Evolutionary conservation across 2,329 filamentous ascomycete species (phyloP).

Genomic region (Penicillium sp.): DNA sequence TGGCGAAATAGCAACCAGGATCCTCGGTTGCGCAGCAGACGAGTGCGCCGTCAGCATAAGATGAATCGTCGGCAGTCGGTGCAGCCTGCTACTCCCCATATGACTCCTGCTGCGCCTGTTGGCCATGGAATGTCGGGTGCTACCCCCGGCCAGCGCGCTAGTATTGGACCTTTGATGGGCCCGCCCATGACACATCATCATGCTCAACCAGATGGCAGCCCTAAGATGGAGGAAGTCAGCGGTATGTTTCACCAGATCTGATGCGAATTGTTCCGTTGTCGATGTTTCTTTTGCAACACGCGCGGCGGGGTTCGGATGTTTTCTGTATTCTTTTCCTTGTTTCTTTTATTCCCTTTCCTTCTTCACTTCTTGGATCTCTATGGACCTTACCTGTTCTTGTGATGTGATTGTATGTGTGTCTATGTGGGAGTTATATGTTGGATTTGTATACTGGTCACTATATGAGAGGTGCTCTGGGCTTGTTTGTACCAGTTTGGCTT

Average conservation of each 20-base stretch:
- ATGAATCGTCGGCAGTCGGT: conserved; percentile 82
- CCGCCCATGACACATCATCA: conserved; percentile 70
- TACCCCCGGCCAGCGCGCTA: conserved; percentile 32
- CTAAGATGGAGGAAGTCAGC: conserved; percentile 70
- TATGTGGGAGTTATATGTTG: conserved; percentile 13
- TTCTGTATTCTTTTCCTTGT: conserved; percentile 7
- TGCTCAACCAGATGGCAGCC: conserved; percentile 68
- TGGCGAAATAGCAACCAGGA: conserved; percentile 99
- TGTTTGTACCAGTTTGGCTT: conserved; percentile 32
- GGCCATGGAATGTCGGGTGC: conserved; percentile 62
- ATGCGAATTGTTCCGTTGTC: conserved; percentile 36
- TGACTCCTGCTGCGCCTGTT: conserved; percentile 65
- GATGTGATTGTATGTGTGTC: conserved; percentile 16
- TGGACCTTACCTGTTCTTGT: not conserved
- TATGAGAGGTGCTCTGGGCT: conserved; percentile 21
- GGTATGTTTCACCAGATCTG: conserved; percentile 98
- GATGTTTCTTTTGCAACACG: conserved; percentile 13
- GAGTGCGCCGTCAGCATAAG: conserved; percentile 94
- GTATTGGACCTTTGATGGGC: conserved; percentile 66
- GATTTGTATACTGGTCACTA: conserved; percentile 9
- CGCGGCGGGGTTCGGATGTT: conserved; percentile 12
- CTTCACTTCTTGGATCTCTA: conserved; percentile 1
- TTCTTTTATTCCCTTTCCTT: not conserved
- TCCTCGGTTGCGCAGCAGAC: conserved; percentile 80
- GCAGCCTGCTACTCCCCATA: conserved; percentile 60